These are phyloP conservation scores for Nicotiana knightiana DNA, from an alignment of 257 asterid species.

Conservation along the genomic window DNA sequence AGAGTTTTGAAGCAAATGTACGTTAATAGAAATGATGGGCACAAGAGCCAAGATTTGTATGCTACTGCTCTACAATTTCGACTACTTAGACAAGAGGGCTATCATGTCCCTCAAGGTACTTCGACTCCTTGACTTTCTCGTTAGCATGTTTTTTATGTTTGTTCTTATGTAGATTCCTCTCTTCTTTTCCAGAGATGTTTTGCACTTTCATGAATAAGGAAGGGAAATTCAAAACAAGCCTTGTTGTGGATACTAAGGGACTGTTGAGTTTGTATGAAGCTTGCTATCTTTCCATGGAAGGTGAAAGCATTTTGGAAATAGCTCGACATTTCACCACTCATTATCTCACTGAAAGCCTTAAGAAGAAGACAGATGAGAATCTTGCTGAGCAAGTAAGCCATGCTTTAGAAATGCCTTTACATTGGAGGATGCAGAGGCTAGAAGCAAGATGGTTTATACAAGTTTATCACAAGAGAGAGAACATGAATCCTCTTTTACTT, in stretches of 20 bases:
- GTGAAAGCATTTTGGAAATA: conserved; percentile 20
- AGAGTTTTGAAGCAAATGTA: conserved; percentile 5
- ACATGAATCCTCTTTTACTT: conserved; percentile 19
- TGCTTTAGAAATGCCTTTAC: conserved; percentile 30
- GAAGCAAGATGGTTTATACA: conserved; percentile 29
- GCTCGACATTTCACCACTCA: conserved; percentile 13
- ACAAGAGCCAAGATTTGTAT: conserved; percentile 5
- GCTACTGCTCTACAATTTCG: conserved; percentile 21
- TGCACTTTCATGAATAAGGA: conserved; percentile 18
- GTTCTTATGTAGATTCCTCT: neutral
- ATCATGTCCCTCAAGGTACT: conserved; percentile 21
- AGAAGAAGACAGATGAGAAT: conserved; percentile 4
- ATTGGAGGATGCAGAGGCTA: conserved; percentile 25
- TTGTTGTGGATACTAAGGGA: conserved; percentile 17
- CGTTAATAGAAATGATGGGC: neutral
- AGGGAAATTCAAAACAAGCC: conserved; percentile 11
- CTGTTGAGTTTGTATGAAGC: conserved; percentile 32
- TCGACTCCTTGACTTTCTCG: too few species aligned
- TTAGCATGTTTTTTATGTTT: neutral
- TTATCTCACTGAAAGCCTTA: conserved; percentile 14
- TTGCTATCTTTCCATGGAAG: conserved; percentile 22
- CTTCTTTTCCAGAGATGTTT: conserved; percentile 21
- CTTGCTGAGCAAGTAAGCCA: conserved; percentile 14
- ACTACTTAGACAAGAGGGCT: conserved; percentile 29
- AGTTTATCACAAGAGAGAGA: conserved; percentile 2